These are phyloP conservation scores for Omphalea diandra DNA, from an alignment of 441 rosid genomes.

Conservation along the genomic window DNA sequence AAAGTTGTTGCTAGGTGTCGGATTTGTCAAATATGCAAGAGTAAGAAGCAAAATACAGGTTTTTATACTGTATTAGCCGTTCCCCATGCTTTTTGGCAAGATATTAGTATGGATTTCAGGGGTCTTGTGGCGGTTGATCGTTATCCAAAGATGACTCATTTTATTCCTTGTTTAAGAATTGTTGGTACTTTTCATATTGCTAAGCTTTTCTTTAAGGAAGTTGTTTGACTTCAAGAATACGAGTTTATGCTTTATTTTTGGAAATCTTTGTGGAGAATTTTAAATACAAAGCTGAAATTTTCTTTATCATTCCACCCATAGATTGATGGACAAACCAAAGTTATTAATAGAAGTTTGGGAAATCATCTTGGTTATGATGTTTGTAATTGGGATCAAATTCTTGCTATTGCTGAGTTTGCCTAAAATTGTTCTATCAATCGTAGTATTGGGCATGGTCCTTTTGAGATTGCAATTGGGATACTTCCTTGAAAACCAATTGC, in stretches of 20 bases:
- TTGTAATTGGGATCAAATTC: not conserved
- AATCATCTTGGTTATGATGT: not conserved
- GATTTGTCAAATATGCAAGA: too few relatives aligned
- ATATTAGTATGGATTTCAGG: not conserved
- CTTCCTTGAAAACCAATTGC: not conserved
- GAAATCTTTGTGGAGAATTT: too few relatives aligned
- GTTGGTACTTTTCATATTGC: not conserved
- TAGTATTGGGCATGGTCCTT: not conserved
- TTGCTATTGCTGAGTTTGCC: slow-evolving; percentile 1
- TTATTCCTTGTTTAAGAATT: not conserved
- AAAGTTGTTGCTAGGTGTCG: too few relatives aligned
- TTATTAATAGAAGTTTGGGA: slow-evolving; percentile 3
- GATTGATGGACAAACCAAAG: too few relatives aligned
- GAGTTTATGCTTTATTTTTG: too few relatives aligned
- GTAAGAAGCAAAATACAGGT: too few relatives aligned
- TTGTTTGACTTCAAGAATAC: too few relatives aligned
- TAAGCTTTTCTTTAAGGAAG: not conserved
- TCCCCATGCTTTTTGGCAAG: not conserved
- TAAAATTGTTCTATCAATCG: not conserved
- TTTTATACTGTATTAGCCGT: not conserved
- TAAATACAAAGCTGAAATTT: too few relatives aligned
- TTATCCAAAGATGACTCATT: not conserved
- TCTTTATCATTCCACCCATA: too few relatives aligned
- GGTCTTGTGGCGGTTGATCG: not conserved
- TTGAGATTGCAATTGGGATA: not conserved